Percentiles rank a stretch among this genome's conserved stretches.
Conservation (phyloP, 805 yeast species). For the Saccharomycodes ludwigii region DNA sequence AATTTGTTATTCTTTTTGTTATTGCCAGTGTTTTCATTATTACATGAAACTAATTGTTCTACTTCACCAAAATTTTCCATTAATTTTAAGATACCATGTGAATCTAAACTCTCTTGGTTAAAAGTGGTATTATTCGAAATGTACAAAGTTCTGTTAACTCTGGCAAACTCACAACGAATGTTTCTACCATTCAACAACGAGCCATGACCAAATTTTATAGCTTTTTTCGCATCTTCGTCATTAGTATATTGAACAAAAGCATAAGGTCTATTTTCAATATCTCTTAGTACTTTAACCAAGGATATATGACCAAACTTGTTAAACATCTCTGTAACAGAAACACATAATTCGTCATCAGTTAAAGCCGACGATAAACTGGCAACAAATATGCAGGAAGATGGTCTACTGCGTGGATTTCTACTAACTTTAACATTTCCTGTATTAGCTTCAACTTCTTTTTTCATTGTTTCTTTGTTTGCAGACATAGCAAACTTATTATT, state of each 20-base stretch:
- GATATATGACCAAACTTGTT: constrained; percentile 57
- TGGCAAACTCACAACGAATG: constrained; percentile 82
- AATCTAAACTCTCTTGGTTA: too few relatives aligned
- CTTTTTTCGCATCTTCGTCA: constrained; percentile 57
- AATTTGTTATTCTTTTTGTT: constrained; percentile 19
- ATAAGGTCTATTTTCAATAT: constrained; percentile 73
- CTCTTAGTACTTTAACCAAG: constrained; percentile 72
- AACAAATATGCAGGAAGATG: constrained; percentile 81
- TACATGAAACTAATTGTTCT: constrained; percentile 41
- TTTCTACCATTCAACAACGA: constrained; percentile 59
- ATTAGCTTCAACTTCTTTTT: neutral
- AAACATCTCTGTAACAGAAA: constrained; percentile 59
- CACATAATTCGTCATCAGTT: constrained; percentile 59
- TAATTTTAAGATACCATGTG: constrained; percentile 17
- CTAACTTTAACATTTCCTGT: constrained; percentile 2
- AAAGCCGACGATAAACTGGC: constrained; percentile 61
- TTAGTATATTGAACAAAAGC: constrained; percentile 81
- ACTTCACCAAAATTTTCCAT: constrained; percentile 57
- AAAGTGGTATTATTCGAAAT: constrained; percentile 26
- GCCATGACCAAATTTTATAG: constrained; percentile 58
- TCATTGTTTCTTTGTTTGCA: neutral
- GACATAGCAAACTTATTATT: neutral
- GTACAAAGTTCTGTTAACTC: constrained; percentile 78
- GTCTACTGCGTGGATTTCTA: constrained; percentile 38
- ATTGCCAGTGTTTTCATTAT: constrained; percentile 12